These are phyloP conservation scores for Diaporthe ampelina DNA, from an alignment of 2,329 filamentous ascomycete genomes.

Conservation along the genomic window DNA sequence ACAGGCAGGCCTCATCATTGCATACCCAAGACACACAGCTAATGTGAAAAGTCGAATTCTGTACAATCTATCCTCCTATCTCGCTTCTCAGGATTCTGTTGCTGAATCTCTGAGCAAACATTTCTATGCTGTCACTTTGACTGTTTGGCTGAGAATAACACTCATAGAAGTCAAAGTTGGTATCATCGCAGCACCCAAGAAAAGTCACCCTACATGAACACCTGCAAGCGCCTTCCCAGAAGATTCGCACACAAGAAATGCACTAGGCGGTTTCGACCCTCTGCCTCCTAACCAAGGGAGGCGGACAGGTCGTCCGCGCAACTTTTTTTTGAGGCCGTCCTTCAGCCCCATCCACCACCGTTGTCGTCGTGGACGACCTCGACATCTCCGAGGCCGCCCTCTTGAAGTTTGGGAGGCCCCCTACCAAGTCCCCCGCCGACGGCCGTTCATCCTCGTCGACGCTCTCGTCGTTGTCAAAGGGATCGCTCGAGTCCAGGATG, in stretches of 20 bases:
- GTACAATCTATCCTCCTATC: slow-evolving; percentile 15
- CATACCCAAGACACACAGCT: not conserved
- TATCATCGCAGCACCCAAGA: slow-evolving; percentile 24
- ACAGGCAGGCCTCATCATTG: not conserved
- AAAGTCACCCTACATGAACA: not conserved
- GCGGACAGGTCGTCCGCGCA: slow-evolving; percentile 56
- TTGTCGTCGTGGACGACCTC: slow-evolving; percentile 54
- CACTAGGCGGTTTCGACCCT: slow-evolving; percentile 53
- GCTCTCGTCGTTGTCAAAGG: slow-evolving; percentile 52
- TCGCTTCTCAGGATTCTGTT: not conserved
- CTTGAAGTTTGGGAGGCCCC: slow-evolving; percentile 60
- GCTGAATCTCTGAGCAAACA: not conserved
- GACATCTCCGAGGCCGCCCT: slow-evolving; percentile 67
- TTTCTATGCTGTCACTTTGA: slow-evolving; percentile 10
- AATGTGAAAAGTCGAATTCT: not conserved
- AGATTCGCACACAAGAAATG: not conserved
- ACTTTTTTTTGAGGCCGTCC: slow-evolving; percentile 47
- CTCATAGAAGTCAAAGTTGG: slow-evolving; percentile 19
- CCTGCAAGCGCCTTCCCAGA: slow-evolving; percentile 10
- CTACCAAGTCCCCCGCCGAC: slow-evolving; percentile 63
- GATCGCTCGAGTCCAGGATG: slow-evolving; percentile 60
- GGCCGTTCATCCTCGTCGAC: slow-evolving; percentile 55
- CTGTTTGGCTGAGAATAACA: not conserved
- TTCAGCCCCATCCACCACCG: slow-evolving; percentile 43
- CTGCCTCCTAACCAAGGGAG: slow-evolving; percentile 55